Percentiles rank a stretch among this genome's conserved stretches.
Conservation (phyloP, 768 basidiomycete genomes). For the Dendrothele bispora region DNA sequence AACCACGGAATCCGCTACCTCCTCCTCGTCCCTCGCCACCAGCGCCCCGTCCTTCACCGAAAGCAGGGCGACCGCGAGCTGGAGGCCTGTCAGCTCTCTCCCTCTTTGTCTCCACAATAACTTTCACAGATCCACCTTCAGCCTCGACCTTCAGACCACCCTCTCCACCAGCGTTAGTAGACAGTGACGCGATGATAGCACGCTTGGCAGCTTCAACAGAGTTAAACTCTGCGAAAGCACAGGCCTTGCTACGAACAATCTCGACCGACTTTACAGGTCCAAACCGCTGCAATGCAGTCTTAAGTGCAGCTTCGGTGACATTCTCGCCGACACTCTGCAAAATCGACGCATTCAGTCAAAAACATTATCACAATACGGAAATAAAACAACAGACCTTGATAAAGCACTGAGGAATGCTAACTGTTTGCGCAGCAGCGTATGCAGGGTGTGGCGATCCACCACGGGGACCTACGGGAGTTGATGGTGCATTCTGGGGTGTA, state of each 20-base stretch:
- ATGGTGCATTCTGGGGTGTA: conserved; percentile 23
- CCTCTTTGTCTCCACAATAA: conserved; percentile 87
- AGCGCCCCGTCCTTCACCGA: conserved; percentile 58
- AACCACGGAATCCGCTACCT: conserved; percentile 22
- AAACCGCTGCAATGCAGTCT: conserved; percentile 60
- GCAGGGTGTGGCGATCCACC: conserved; percentile 37
- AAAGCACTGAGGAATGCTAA: conserved; percentile 82
- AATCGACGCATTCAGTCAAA: conserved; percentile 6
- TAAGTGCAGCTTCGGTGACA: conserved; percentile 53
- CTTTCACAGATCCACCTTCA: conserved; percentile 55
- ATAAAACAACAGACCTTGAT: conserved; percentile 66
- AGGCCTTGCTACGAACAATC: conserved; percentile 84
- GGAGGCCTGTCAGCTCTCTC: conserved; percentile 83
- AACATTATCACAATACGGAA: background rate
- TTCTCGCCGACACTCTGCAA: conserved; percentile 70
- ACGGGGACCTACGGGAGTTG: conserved; percentile 17
- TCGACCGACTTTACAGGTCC: conserved; percentile 87
- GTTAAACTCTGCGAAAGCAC: conserved; percentile 92
- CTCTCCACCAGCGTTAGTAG: conserved; percentile 73
- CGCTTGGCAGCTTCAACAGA: conserved; percentile 77
- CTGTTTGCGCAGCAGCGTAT: conserved; percentile 54
- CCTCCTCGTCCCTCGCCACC: conserved; percentile 29
- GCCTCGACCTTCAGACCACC: conserved; percentile 82
- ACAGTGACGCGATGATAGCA: conserved; percentile 78
- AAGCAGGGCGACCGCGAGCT: conserved; percentile 39